These are phyloP conservation scores for Guyanaporus albipodus DNA, from an alignment of 768 basidiomycete genomes.

Conservation along the genomic window DNA sequence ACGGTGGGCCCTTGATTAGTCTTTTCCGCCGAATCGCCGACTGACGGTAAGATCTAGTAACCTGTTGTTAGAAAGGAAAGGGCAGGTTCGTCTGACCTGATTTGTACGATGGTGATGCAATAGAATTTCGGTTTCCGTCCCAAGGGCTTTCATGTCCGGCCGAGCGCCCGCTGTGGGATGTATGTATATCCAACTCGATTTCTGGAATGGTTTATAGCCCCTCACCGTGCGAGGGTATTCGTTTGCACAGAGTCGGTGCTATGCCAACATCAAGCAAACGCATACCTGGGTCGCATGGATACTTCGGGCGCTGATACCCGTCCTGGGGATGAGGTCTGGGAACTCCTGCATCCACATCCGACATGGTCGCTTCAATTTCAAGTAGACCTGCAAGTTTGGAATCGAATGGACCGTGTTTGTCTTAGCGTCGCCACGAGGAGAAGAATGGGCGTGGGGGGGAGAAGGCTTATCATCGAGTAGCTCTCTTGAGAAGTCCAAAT, in stretches of 20 bases:
- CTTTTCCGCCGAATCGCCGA: conserved; percentile 3
- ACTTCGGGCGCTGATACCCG: not conserved
- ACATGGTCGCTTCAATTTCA: not conserved
- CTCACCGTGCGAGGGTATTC: not conserved
- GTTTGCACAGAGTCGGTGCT: not conserved
- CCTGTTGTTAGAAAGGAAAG: not conserved
- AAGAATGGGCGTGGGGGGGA: too few species aligned
- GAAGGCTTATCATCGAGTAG: too few species aligned
- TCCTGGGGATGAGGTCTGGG: not conserved
- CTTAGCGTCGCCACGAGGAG: not conserved
- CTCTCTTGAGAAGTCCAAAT: too few species aligned
- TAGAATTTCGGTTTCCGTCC: conserved; percentile 11
- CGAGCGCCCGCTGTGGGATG: not conserved
- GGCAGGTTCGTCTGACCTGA: not conserved
- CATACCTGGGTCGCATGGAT: not conserved
- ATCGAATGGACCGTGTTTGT: not conserved
- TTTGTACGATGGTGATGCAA: conserved; percentile 15
- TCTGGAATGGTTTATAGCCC: too few species aligned
- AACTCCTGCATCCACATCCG: not conserved
- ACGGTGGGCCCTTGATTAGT: conserved; percentile 52
- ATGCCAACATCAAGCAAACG: not conserved
- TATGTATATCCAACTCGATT: not conserved
- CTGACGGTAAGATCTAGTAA: conserved; percentile 15
- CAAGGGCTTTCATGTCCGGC: conserved; percentile 11
- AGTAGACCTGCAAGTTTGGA: not conserved